Evolutionary conservation across 495 filamentous ascomycete genomes (phyloP), one percentile per base, ranked within the genome.

Genomic region (Parmelia sp.): DNA sequence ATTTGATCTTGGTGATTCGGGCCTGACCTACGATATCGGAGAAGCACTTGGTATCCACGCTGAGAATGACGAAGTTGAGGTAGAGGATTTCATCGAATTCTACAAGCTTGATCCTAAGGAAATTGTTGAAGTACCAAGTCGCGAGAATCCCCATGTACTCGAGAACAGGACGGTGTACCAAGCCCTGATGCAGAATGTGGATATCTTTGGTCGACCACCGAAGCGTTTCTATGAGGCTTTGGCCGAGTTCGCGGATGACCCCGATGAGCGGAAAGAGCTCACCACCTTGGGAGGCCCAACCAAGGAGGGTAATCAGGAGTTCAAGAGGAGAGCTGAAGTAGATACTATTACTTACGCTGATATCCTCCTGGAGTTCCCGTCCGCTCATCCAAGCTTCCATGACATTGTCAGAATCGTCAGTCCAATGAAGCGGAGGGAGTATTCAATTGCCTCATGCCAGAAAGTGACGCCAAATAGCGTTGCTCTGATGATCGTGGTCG

Each of bases 1-100:
- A 75, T 98, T 98, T 72, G 94, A 97, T 73, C 84, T 97, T 25
- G 92, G 91, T 57, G 77, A 86, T 69, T 94, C 92, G 42, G 92
- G 91, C 53, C 85, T 98, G 64, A 94, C 83, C 29, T 98, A 98
- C 75, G 90, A 95, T 67, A 97, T 98, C 72, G 94, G 94, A 60
- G 95, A 98, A 76, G 94, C 94, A n/a, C 88, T 98, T 14, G 94
- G 94, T 68, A 91, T 98, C 64, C 94, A 98, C 72, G 88, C 90
- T 17, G 90, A 97, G 76, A 98, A 98, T 74, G 87, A 97, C 73
- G 78, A 84, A 23, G 73, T 78, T 58, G 85, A 93, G 66, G 90
- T 97, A 29, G 73, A 80, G 40, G 86, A 90, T 29, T 97, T 98
- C 77, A 96, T 98, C 71, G 78, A 85, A 56, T 92, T 85, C 68